Conservation (phyloP, 2,329 filamentous ascomycete species). For the Fusarium sp. region DNA sequence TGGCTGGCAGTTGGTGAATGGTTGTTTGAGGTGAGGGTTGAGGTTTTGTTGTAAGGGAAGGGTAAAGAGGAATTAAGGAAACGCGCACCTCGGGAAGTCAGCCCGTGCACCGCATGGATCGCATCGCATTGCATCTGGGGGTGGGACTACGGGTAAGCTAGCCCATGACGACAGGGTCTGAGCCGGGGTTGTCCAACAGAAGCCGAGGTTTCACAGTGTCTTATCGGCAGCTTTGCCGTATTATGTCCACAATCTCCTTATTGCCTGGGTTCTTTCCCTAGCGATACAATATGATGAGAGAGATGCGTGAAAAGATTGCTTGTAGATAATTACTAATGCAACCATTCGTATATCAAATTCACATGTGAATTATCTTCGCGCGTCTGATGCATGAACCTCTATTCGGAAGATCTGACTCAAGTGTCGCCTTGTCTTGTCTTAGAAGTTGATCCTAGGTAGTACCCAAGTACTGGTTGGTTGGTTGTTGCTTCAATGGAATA, state of each 20-base stretch:
- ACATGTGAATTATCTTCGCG: too few species aligned
- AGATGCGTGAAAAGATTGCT: too few species aligned
- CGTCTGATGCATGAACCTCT: too few species aligned
- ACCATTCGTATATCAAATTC: too few species aligned
- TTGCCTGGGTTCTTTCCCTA: background rate
- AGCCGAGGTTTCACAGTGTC: constrained; percentile 43
- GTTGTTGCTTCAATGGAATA: background rate
- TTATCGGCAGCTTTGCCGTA: constrained; percentile 12
- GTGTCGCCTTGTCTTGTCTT: too few species aligned
- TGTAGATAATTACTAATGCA: too few species aligned
- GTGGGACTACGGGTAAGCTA: constrained; percentile 22
- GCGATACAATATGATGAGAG: background rate
- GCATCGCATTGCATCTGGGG: constrained; percentile 28
- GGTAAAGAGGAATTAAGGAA: constrained; percentile 27
- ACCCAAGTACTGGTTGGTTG: background rate
- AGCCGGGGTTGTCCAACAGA: constrained; percentile 26
- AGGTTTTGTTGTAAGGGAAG: constrained; percentile 26
- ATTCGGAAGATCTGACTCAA: too few species aligned
- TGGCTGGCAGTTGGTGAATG: constrained; percentile 5
- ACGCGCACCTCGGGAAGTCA: constrained; percentile 14
- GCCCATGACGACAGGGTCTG: constrained; percentile 41
- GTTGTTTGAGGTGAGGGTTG: background rate
- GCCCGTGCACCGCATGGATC: constrained; percentile 4
- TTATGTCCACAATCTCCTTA: background rate
- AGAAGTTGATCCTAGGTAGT: too few species aligned